These are phyloP conservation scores for Podila horticola DNA, from an alignment of 192 early-diverging fungal species.

Conservation along the genomic window DNA sequence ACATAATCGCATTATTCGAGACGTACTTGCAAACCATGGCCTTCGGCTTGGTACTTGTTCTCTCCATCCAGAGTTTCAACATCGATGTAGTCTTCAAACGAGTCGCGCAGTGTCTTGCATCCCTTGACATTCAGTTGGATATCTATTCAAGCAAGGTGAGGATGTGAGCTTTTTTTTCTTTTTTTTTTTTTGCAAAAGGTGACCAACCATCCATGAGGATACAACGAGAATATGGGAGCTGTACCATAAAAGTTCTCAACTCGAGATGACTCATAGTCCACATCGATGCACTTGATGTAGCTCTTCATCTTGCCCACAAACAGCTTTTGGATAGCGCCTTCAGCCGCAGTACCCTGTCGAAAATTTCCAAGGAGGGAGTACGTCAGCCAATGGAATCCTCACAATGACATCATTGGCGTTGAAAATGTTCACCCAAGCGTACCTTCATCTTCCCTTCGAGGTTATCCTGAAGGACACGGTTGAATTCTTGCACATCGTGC, in stretches of 20 bases:
- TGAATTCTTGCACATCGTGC: constrained; percentile 99
- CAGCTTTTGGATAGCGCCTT: constrained; percentile 91
- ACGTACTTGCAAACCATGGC: constrained; percentile 82
- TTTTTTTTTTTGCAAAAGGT: background rate
- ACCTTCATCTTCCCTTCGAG: constrained; percentile 98
- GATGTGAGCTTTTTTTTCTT: background rate
- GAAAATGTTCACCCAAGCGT: background rate
- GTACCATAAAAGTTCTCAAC: constrained; percentile 94
- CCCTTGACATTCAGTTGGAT: constrained; percentile 98
- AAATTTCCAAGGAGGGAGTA: background rate
- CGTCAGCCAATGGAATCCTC: background rate
- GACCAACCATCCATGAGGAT: background rate
- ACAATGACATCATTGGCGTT: background rate
- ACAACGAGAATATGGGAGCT: background rate
- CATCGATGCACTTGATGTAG: constrained; percentile 95
- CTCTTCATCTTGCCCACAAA: constrained; percentile 99
- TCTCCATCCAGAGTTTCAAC: constrained; percentile 96
- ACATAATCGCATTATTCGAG: background rate
- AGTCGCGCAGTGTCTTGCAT: constrained; percentile 84
- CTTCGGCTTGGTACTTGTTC: constrained; percentile 97
- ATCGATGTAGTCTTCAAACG: constrained; percentile 90
- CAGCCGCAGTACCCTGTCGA: constrained; percentile 81
- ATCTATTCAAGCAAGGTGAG: constrained; percentile 66
- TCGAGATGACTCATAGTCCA: constrained; percentile 94
- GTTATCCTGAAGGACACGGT: constrained; percentile 96